A percentile compares a stretch with the other conserved stretches of the same genome.
These are phyloP conservation scores for Leucocoprinus leucothites DNA, from an alignment of 768 basidiomycete genomes.

Conservation along the genomic window DNA sequence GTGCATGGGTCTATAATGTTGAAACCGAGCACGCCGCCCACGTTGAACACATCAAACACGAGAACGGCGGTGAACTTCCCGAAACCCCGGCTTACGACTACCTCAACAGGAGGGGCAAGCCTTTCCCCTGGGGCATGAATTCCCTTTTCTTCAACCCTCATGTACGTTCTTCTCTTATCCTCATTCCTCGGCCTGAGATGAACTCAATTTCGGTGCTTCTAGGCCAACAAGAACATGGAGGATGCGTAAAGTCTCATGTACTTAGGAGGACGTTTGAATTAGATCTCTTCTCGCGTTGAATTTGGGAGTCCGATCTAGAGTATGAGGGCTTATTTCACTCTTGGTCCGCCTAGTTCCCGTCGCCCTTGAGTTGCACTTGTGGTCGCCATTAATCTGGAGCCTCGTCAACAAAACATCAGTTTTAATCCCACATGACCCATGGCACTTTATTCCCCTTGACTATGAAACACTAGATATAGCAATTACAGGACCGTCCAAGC, in stretches of 20 bases:
- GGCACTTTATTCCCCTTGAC: not conserved
- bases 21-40: conserved; percentile 70
- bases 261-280: not conserved
- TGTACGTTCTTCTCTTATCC: conserved; percentile 38
- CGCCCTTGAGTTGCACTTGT: not conserved
- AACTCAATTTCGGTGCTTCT: not conserved
- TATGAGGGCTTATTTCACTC: not conserved
- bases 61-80: conserved; percentile 72
- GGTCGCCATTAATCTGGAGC: not conserved
- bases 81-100: conserved; percentile 71
- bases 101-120: conserved; percentile 72
- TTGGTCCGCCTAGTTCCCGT: not conserved
- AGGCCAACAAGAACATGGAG: conserved; percentile 69
- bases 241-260: conserved; percentile 1
- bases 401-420: conserved; percentile 4
- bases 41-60: conserved; percentile 62
- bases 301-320: not conserved
- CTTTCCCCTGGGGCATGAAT: conserved; percentile 86
- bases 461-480: not conserved
- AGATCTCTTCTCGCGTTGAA: conserved; percentile 5
- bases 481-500: conserved; percentile 8
- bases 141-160: conserved; percentile 77
- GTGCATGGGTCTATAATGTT: conserved; percentile 53
- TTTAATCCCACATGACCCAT: not conserved
- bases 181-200: not conserved